A percentile compares a stretch with the other conserved stretches of the same genome.
These are phyloP conservation scores for Dioscorea zingiberensis DNA, from an alignment of 106 monocot species.

Conservation along the genomic window DNA sequence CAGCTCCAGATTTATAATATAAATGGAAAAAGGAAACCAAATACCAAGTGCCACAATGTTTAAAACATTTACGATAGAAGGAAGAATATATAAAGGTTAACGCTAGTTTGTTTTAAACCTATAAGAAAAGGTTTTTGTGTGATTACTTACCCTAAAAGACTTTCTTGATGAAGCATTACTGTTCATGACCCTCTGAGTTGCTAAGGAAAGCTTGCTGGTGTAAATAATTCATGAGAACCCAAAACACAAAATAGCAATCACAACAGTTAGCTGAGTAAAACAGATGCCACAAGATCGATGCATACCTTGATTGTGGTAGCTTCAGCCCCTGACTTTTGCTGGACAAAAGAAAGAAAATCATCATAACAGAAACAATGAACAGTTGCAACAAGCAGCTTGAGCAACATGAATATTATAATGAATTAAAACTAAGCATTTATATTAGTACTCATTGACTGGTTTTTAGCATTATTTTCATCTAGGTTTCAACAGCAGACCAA, in stretches of 20 bases:
- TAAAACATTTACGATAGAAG: neutral
- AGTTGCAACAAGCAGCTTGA: neutral
- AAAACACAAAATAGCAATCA: neutral
- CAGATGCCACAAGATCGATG: neutral
- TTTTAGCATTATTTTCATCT: too few relatives aligned
- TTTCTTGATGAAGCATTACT: constrained; percentile 11
- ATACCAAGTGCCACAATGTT: neutral
- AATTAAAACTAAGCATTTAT: too few relatives aligned
- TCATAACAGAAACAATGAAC: neutral
- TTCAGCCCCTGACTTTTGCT: constrained; percentile 13
- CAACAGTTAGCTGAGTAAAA: neutral
- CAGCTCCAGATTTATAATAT: neutral
- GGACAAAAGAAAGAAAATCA: neutral
- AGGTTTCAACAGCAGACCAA: neutral
- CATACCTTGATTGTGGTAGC: constrained; percentile 17
- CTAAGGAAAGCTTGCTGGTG: constrained; percentile 15
- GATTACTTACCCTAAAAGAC: constrained; percentile 10
- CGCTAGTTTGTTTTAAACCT: neutral
- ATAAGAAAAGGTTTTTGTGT: neutral
- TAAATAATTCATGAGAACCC: neutral
- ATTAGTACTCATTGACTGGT: too few relatives aligned
- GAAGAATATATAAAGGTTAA: too few relatives aligned
- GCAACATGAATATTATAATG: neutral
- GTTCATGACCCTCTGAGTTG: constrained; percentile 11
- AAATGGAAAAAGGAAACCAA: neutral